Evolutionary conservation across 768 basidiomycete species (phyloP), one percentile per base, ranked within the genome.

Genomic region (Naganishia randhawae): DNA sequence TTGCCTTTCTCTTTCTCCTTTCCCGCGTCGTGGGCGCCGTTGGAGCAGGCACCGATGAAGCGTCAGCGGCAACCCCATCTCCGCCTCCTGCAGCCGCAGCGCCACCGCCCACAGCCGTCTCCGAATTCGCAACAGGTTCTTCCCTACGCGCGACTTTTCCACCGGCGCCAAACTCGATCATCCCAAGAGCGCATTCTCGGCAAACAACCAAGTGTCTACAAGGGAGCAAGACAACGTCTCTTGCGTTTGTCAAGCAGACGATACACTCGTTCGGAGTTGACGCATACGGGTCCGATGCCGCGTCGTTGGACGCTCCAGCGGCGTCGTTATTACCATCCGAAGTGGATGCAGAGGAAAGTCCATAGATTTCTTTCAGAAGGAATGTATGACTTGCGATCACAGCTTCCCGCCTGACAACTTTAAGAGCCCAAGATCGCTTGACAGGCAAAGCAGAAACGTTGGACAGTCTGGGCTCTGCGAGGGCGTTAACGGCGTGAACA

Each of bases 151-250:
- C 74, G 19, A 95, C 89, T 54, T 84, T 87, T 2, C 93, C 93
- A 2, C 93, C 93, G 0, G 93, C 93, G 32, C 93, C 93, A 77
- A 92, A 97, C 78, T 97, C 93, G 55, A 97, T 88, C 93, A 97
- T 97, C 76, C 95, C 95, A 63, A 96, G 81, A 0, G 93, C 93
- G 75, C 93, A 97, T 52, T 95, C 93, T 74, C 90, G 88, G 82
- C 93, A 97, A 5, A 93, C 93, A 67, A 97, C 93, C 33, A 97
- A 84, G 81, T 97, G 93, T 53, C 93, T 83, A 78, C 93, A 97
- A 0, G 93, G 93, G 6, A 96, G 85, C 14, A 97, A 85, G 8
- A 97, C 91, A 48, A 97, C 93, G 75, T 95, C 91, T 54, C 91
- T 85, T 0, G 92, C 89, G 0, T 88, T 87, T 3, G 89, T 90